Evolutionary conservation across 1,284 basidiomycete species (phyloP).

Genomic region (Porogramme epimiltina): DNA sequence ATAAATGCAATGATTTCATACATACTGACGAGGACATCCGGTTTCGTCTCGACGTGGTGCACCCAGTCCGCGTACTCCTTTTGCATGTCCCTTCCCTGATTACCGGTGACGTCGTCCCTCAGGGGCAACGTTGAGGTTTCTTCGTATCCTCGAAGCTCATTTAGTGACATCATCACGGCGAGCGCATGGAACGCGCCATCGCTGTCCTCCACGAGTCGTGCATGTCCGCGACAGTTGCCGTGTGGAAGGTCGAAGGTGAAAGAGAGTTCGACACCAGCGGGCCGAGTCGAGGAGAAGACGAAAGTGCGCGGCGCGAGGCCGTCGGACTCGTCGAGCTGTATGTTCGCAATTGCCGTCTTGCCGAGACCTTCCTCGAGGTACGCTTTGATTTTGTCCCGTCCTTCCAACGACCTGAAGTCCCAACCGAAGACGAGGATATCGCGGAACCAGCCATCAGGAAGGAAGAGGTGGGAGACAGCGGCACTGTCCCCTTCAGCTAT

Average conservation of each 20-base stretch:
- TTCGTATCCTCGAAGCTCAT: slow-evolving; percentile 35
- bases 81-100: slow-evolving; percentile 13
- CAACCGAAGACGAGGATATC: slow-evolving; percentile 63
- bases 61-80: slow-evolving; percentile 19
- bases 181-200: slow-evolving; percentile 23
- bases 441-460: slow-evolving; percentile 50
- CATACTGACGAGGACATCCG: background rate
- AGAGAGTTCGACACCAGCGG: slow-evolving; percentile 25
- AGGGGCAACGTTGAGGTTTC: slow-evolving; percentile 20
- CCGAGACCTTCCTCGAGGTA: slow-evolving; percentile 41
- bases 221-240: slow-evolving; percentile 39
- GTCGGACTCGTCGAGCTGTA: slow-evolving; percentile 32
- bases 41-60: slow-evolving; percentile 23
- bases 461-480: slow-evolving; percentile 38
- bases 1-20: background rate
- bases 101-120: slow-evolving; percentile 16
- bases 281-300: slow-evolving; percentile 12
- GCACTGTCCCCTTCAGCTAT: slow-evolving; percentile 36
- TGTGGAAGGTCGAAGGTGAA: slow-evolving; percentile 45
- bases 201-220: slow-evolving; percentile 31
- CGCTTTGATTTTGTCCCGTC: slow-evolving; percentile 37
- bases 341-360: slow-evolving; percentile 24
- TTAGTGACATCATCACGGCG: slow-evolving; percentile 28
- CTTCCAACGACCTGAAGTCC: slow-evolving; percentile 60
- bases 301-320: slow-evolving; percentile 29